Base-by-base conservation (phyloP, 2,329 filamentous ascomycete genomes). In the Pseudovirgaria hyperparasitica region DNA sequence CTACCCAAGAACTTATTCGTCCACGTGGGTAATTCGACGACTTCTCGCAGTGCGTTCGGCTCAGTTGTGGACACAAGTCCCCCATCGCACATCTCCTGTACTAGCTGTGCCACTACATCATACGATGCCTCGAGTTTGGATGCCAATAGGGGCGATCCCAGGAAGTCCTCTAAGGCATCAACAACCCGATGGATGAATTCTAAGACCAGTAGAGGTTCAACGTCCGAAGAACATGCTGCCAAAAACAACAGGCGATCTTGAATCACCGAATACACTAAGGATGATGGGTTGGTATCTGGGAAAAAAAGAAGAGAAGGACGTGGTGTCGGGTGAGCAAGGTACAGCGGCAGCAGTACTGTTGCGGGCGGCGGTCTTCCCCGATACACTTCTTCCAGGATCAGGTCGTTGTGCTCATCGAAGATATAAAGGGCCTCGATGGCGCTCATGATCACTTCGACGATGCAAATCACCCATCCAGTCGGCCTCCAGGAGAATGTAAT, bases 71-170 rank as follows among this genome's bases (percentile, higher is more conserved):
- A 80, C 19, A 94, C 69, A n/a, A 76, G 70, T 10, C 90, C 90
- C 21, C 76, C 82, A 63, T 98, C 90, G 51, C 90, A 94, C 80
- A 98, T 92, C 58, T 98, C 90, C 35, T 76, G 82, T 32, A 96
- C 65, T 15, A 98, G 61, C 58, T 98, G 90, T 11, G 86, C 86
- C 18, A 92, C 80, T 16, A 96, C 77, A 70, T 96, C 82, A 57
- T 96, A 96, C 54, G 74, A 85, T 40, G 65, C 70, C 55, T 94
- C 85, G 38, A 98, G 78, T 61, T 90, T 93, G 48, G 70, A 71
- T 12, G 85, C 77, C 31, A 94, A 62, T 25, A 98, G 59, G 9
- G 90, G 90, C 23, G 82, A 76, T 32, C 87, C 86, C 6, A 98
- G 66, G 50, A 94, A 96, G 48, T 94, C 87, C 57, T 96, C 87